phyloP scores from a whole-genome alignment of 495 filamentous ascomycete genomes.

The Geopyxis carbonaria region DNA sequence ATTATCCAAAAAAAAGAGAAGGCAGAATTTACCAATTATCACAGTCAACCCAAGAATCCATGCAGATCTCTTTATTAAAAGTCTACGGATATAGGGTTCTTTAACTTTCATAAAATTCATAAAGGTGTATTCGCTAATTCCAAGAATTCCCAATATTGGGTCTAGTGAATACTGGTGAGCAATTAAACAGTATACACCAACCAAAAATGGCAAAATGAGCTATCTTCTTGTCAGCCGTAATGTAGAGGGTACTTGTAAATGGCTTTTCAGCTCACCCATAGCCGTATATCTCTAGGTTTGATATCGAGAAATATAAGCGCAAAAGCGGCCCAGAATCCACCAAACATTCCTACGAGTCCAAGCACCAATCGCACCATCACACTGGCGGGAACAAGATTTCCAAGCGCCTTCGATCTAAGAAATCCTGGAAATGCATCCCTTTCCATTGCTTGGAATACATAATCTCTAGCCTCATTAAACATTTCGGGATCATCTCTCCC shows the following conservation, averaged over 20 bases:
- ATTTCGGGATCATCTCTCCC: slow-evolving; percentile 90
- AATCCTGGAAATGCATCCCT: slow-evolving; percentile 95
- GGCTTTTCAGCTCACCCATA: slow-evolving; percentile 69
- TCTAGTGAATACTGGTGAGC: slow-evolving; percentile 91
- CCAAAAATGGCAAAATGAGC: slow-evolving; percentile 83
- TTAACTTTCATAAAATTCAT: slow-evolving; percentile 71
- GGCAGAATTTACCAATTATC: slow-evolving; percentile 47
- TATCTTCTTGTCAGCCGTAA: no score
- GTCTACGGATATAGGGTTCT: slow-evolving; percentile 73
- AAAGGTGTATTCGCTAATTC: slow-evolving; percentile 87
- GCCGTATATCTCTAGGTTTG: slow-evolving; percentile 50
- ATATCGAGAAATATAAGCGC: slow-evolving; percentile 71
- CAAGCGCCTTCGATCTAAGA: slow-evolving; percentile 80
- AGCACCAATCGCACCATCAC: slow-evolving; percentile 66
- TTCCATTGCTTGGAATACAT: slow-evolving; percentile 99
- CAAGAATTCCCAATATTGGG: slow-evolving; percentile 73
- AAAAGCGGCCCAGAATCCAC: slow-evolving; percentile 85
- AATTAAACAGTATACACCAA: slow-evolving; percentile 72
- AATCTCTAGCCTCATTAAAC: slow-evolving; percentile 94
- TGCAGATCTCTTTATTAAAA: slow-evolving; percentile 62
- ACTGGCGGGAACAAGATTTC: slow-evolving; percentile 80
- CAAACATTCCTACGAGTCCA: slow-evolving; percentile 76
- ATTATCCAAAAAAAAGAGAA: slow-evolving; percentile 53
- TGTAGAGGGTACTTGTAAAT: not conserved
- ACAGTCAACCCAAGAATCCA: slow-evolving; percentile 57